phyloP scores from a whole-genome alignment of 176 grass and related monocot species.

The Eleusine indica region DNA sequence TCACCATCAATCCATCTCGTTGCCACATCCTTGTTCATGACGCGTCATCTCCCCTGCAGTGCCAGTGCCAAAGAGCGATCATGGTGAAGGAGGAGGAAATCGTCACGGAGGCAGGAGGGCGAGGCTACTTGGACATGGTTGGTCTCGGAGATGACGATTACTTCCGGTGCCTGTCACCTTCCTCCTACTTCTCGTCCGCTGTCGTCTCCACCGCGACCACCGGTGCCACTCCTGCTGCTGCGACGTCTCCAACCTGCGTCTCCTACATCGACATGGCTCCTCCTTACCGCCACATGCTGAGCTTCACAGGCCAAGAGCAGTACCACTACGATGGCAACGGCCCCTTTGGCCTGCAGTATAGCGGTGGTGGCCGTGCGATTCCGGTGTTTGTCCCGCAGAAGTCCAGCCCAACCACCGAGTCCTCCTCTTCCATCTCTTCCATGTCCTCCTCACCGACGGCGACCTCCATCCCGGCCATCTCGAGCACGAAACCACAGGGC shows the following conservation, averaged over 20 bases:
- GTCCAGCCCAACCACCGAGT: conserved; percentile 51
- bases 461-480: conserved; percentile 33
- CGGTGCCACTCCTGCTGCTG: not conserved
- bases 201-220: conserved; percentile 22
- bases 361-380: conserved; percentile 9
- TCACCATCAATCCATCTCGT: not conserved
- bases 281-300: conserved; percentile 38
- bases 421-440: conserved; percentile 57
- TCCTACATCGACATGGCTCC: conserved; percentile 35
- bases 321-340: not conserved
- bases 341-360: conserved; percentile 36
- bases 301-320: conserved; percentile 44
- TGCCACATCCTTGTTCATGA: not conserved
- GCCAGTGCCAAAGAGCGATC: not conserved
- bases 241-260: conserved; percentile 28
- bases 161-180: conserved; percentile 46
- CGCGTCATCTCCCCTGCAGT: not conserved
- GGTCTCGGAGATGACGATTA: conserved; percentile 47
- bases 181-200: conserved; percentile 43
- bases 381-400: conserved; percentile 42
- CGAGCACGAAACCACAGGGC: conserved; percentile 36
- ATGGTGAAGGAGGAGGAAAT: conserved; percentile 57
- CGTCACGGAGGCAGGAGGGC: conserved; percentile 35
- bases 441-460: conserved; percentile 55
- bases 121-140: conserved; percentile 52